Conservation (phyloP, 2,329 filamentous ascomycete genomes). For the Alternaria alternata region DNA sequence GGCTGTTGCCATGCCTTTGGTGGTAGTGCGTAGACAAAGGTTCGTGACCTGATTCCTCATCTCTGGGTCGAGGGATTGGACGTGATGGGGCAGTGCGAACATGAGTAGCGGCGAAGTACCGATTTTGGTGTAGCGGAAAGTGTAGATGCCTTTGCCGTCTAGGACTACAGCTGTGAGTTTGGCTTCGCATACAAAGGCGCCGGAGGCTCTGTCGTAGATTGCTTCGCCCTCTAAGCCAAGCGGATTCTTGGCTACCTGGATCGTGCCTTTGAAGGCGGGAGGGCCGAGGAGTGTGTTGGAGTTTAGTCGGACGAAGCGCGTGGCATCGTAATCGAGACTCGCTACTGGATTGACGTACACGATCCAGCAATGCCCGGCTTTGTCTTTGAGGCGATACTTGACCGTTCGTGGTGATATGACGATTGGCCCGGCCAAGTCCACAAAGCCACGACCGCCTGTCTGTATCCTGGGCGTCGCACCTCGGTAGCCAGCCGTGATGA, state of each 20-base stretch:
- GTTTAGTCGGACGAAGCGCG: conserved; percentile 70
- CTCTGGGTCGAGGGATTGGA: conserved; percentile 72
- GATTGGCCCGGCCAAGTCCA: conserved; percentile 64
- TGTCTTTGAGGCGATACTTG: conserved; percentile 78
- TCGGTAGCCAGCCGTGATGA: conserved; percentile 79
- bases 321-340: conserved; percentile 62
- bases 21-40: conserved; percentile 77
- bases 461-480: conserved; percentile 76
- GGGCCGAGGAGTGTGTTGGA: conserved; percentile 71
- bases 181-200: conserved; percentile 74
- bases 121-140: conserved; percentile 74
- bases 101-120: conserved; percentile 77
- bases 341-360: conserved; percentile 72
- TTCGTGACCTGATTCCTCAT: conserved; percentile 60
- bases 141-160: conserved; percentile 70
- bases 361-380: conserved; percentile 75
- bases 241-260: conserved; percentile 85
- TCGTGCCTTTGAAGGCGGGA: conserved; percentile 74
- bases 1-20: conserved; percentile 81
- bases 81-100: conserved; percentile 88
- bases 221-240: conserved; percentile 65
- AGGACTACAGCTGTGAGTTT: conserved; percentile 69
- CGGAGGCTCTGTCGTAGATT: conserved; percentile 77
- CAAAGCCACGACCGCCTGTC: conserved; percentile 74
- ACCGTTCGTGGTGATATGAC: conserved; percentile 69